Evolutionary conservation across 192 early-diverging fungal species (phyloP).

Genomic region (Haplosporangium gracile): DNA sequence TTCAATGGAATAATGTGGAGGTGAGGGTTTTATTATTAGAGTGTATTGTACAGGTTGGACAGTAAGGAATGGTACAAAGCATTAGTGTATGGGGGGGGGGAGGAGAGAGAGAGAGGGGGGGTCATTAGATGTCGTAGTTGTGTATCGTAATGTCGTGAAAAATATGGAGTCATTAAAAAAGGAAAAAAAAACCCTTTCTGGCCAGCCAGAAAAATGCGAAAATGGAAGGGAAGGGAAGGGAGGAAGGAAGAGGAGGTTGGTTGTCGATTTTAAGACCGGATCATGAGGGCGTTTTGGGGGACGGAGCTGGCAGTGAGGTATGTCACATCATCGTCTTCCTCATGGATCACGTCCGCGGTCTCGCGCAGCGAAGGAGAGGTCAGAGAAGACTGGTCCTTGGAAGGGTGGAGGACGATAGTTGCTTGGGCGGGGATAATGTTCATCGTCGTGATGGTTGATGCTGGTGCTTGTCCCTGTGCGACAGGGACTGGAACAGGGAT

Average conservation of each 20-base stretch:
- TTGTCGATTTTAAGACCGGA: background rate
- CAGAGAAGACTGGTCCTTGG: background rate
- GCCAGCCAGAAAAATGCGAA: background rate
- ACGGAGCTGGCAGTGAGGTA: background rate
- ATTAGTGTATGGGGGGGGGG: background rate
- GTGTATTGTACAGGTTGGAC: background rate
- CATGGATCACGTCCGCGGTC: background rate
- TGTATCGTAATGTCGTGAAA: background rate
- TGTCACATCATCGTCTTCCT: background rate
- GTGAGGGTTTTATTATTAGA: background rate
- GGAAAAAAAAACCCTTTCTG: background rate
- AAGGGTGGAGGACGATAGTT: background rate
- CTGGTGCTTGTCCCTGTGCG: background rate
- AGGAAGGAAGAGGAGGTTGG: background rate
- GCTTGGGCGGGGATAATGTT: slow-evolving; percentile 5
- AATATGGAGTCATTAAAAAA: background rate
- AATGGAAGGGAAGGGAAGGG: background rate
- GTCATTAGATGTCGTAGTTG: background rate
- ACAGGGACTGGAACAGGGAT: background rate
- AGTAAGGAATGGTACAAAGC: background rate
- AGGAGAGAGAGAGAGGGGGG: background rate
- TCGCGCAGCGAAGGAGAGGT: background rate
- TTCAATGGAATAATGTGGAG: too few species aligned
- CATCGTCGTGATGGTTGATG: slow-evolving; percentile 1
- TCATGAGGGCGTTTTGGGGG: background rate